Evolutionary conservation across 2,329 filamentous ascomycete genomes (phyloP).

Genomic region (Trichocomaceae sp.): DNA sequence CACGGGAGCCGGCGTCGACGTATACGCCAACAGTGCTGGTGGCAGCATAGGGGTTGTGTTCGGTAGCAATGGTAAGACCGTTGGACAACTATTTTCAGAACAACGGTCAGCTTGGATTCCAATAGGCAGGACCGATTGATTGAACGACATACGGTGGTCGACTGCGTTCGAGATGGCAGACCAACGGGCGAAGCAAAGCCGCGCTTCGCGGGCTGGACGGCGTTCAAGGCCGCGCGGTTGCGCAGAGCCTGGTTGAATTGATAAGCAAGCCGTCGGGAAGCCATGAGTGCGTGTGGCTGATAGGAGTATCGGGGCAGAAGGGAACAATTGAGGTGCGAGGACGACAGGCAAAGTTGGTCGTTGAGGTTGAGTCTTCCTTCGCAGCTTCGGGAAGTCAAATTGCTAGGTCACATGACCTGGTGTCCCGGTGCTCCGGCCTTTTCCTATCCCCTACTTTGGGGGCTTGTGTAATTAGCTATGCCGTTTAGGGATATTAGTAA

Average conservation of each 20-base stretch:
- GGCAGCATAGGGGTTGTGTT: constrained; percentile 96
- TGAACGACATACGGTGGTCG: constrained; percentile 66
- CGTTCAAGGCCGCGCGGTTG: constrained; percentile 75
- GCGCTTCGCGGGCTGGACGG: constrained; percentile 70
- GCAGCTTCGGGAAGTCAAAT: constrained; percentile 43
- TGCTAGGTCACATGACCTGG: constrained; percentile 42
- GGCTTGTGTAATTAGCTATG: too few species aligned
- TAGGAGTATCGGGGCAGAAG: constrained; percentile 34
- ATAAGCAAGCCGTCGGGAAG: constrained; percentile 93
- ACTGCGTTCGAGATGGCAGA: constrained; percentile 75
- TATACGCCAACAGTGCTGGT: constrained; percentile 97
- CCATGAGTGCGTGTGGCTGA: constrained; percentile 56
- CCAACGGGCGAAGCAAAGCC: constrained; percentile 80
- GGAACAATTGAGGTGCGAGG: constrained; percentile 42
- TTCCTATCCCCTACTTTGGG: too few species aligned
- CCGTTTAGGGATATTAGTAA: too few species aligned
- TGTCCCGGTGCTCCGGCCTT: constrained; percentile 25
- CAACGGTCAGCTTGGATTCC: constrained; percentile 1
- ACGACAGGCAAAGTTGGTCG: constrained; percentile 29
- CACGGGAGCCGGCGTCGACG: constrained; percentile 97
- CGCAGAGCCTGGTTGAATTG: constrained; percentile 87
- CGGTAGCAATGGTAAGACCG: constrained; percentile 73
- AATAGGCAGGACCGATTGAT: background rate
- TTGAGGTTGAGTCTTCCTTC: constrained; percentile 32
- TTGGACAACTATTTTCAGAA: constrained; percentile 23